Evolutionary conservation across 805 yeast genomes (phyloP), one percentile per base, ranked within the genome.

Genomic region (Lipomyces oligophaga): DNA sequence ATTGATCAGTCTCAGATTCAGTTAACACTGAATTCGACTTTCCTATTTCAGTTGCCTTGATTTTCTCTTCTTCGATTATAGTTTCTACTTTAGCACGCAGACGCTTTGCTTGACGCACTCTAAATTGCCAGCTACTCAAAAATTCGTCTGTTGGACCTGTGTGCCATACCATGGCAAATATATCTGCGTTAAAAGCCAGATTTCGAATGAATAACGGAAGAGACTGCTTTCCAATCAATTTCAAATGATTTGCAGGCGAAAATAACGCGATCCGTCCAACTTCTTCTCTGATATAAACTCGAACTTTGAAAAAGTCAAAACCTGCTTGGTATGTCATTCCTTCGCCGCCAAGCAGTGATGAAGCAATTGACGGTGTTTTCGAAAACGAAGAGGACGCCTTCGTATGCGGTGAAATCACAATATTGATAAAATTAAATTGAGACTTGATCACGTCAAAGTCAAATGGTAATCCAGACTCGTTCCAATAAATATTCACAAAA

Each of bases 341-440:
- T 16, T 25, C 31, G n/a, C 45, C 45, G 4, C 48, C 52, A 8
- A 47, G 28, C 20, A 50, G 25, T 18, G 54, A 41, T 6, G 54
- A 38, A 22, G 45, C 45, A 3, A 40, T 43, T 11, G 49, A 49
- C 18, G 49, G 33, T 33, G 44, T 37, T 7, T 35, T 27, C 27
- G 46, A 42, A 30, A 49, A 45, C n/a, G 54, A 43, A 5, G 54
- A 45, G 13, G 54, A 41, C 5, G 40, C 58, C 31, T 49, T 75
- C 58, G 65, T 58, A 43, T 76, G 79, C 0, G 95, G 95, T 4
- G 81, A 72, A 22, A 87, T 78, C 30, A 85, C 94, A 52, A 87
- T 78, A 55, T 82, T 84, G 62, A 88, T 71, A 63, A 86, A 86
- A 57, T 83, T 86, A 72, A 87, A 87, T 65, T 87, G 95, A 10